Conservation (phyloP, 2,329 filamentous ascomycete species). For the Septoria petroselini region DNA sequence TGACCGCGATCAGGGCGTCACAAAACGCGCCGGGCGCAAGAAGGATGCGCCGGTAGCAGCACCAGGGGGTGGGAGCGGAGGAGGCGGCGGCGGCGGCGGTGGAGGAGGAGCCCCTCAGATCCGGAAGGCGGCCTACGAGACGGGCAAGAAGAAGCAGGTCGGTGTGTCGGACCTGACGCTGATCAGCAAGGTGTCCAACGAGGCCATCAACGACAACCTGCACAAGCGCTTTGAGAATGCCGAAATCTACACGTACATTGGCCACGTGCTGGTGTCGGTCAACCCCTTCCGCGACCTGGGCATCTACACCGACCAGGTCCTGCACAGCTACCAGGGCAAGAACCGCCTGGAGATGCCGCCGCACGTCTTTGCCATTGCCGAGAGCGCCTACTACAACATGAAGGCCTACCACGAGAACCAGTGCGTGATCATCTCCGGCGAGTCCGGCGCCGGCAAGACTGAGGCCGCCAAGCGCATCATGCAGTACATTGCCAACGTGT, state of each 20-base stretch:
- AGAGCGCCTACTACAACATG: constrained; percentile 98
- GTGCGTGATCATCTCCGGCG: constrained; percentile 98
- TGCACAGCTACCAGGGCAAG: constrained; percentile 93
- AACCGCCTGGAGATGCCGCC: constrained; percentile 84
- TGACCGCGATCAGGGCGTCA: constrained; percentile 46
- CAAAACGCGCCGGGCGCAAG: constrained; percentile 58
- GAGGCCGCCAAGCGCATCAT: constrained; percentile 98
- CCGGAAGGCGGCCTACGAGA: constrained; percentile 94
- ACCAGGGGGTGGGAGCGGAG: constrained; percentile 40
- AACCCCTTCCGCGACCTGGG: constrained; percentile 94
- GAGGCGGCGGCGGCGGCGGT: constrained; percentile 41
- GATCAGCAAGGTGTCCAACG: constrained; percentile 97
- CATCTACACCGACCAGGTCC: constrained; percentile 92
- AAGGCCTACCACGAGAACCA: constrained; percentile 99
- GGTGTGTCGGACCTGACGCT: constrained; percentile 96
- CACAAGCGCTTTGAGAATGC: constrained; percentile 96
- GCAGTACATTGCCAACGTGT: constrained; percentile 99
- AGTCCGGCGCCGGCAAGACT: constrained; percentile 97
- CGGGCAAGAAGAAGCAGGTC: constrained; percentile 97
- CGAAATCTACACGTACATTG: constrained; percentile 99
- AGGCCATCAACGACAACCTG: constrained; percentile 98
- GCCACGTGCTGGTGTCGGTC: constrained; percentile 97
- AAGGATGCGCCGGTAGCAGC: constrained; percentile 49
- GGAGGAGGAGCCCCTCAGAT: constrained; percentile 63
- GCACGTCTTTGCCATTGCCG: constrained; percentile 96